Evolutionary conservation across 2,329 filamentous ascomycete genomes (phyloP).

Genomic region (Trichoderma breve): DNA sequence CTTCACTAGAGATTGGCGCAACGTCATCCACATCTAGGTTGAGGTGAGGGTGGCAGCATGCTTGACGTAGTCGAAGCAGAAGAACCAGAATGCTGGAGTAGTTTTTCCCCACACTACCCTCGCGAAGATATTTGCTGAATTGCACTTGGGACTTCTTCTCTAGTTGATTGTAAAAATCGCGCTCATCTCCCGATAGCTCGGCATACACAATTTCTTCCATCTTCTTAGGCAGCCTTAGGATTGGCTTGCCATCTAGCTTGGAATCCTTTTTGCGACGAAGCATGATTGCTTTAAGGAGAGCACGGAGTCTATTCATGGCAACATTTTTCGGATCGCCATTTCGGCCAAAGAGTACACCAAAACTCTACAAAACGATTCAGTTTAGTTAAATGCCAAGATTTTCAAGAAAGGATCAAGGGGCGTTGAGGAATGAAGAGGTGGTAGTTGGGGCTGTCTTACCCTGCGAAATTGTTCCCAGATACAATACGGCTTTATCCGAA

Average conservation of each 20-base stretch:
- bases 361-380: constrained; percentile 34
- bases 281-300: constrained; percentile 75
- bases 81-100: constrained; percentile 81
- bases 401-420: background rate
- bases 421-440: background rate
- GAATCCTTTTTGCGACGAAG: constrained; percentile 80
- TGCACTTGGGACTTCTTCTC: constrained; percentile 65
- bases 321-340: constrained; percentile 52
- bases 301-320: constrained; percentile 70
- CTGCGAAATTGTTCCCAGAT: constrained; percentile 59
- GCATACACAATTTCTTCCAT: constrained; percentile 75
- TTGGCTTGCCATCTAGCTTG: constrained; percentile 74
- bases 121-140: constrained; percentile 74
- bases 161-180: constrained; percentile 73
- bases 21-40: constrained; percentile 38
- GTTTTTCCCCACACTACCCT: constrained; percentile 62
- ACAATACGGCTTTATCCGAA: constrained; percentile 73
- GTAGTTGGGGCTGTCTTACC: constrained; percentile 36
- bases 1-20: constrained; percentile 39
- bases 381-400: constrained; percentile 8
- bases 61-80: constrained; percentile 77
- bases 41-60: constrained; percentile 44
- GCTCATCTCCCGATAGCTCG: constrained; percentile 69
- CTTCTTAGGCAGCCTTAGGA: constrained; percentile 72
- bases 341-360: constrained; percentile 40